phyloP scores from a whole-genome alignment of 495 filamentous ascomycete genomes.

The Penicillium verhagenii region DNA sequence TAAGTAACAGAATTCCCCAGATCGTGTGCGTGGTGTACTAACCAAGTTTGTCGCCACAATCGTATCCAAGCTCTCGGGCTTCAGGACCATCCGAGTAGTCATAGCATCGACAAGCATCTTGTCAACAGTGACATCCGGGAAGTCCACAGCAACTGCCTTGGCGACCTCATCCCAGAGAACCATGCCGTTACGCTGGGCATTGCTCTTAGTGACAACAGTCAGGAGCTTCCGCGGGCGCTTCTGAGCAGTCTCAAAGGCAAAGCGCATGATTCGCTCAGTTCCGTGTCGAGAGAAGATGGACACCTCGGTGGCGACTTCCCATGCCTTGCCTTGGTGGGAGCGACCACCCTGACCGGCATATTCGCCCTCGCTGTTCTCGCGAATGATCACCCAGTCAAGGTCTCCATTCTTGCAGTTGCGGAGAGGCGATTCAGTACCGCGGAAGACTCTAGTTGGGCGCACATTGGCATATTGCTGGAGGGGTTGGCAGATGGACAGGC shows the following conservation, averaged over 20 bases:
- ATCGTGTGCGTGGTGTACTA: constrained; percentile 6
- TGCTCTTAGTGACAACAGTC: constrained; percentile 60
- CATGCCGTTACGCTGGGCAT: constrained; percentile 58
- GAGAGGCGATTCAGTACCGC: constrained; percentile 50
- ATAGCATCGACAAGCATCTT: constrained; percentile 63
- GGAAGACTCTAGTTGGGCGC: constrained; percentile 50
- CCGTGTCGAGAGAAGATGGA: constrained; percentile 55
- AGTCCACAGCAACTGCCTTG: constrained; percentile 43
- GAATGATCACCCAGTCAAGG: constrained; percentile 57
- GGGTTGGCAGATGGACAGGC: constrained; percentile 54
- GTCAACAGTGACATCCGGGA: constrained; percentile 52
- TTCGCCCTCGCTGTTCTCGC: constrained; percentile 59
- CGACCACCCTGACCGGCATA: constrained; percentile 57
- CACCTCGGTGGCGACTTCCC: constrained; percentile 54
- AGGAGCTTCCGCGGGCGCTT: constrained; percentile 47
- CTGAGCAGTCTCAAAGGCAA: constrained; percentile 53
- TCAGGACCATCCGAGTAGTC: constrained; percentile 56
- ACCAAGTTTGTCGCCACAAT: constrained; percentile 57
- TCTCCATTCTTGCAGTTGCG: constrained; percentile 38
- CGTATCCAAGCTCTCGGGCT: constrained; percentile 53
- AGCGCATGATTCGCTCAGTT: constrained; percentile 55
- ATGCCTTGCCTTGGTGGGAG: constrained; percentile 48
- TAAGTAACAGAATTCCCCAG: not conserved
- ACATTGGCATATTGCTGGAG: constrained; percentile 59
- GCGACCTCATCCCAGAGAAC: constrained; percentile 59